These are phyloP conservation scores for Tetrapisispora phaffii DNA, from an alignment of 805 yeast genomes.

Conservation along the genomic window DNA sequence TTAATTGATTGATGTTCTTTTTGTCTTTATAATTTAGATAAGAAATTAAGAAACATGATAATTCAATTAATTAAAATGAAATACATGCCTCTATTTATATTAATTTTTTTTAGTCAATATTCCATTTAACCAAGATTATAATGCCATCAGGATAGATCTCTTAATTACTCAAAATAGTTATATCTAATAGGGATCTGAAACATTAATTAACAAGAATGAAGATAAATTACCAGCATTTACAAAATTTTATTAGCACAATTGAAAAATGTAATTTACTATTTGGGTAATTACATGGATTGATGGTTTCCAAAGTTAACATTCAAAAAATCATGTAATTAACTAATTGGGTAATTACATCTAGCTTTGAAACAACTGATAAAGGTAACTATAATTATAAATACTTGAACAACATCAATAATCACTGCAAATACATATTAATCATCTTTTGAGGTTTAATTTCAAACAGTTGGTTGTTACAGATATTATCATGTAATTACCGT, in stretches of 20 bases:
- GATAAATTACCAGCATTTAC: not conserved
- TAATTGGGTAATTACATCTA: conserved; percentile 1
- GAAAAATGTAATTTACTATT: not conserved
- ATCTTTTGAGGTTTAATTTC: not conserved
- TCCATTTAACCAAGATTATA: not conserved
- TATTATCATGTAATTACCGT: conserved; percentile 1
- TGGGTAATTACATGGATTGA: not conserved
- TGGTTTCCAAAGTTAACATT: too few relatives aligned
- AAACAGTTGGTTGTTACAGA: not conserved
- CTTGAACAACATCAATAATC: not conserved
- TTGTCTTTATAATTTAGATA: not conserved
- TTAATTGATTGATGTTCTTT: conserved; percentile 4
- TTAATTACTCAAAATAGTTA: too few relatives aligned
- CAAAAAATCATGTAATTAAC: not conserved
- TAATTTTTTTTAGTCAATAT: not conserved
- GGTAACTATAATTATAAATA: too few relatives aligned
- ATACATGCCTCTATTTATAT: not conserved
- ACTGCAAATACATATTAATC: too few relatives aligned
- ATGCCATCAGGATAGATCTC: too few relatives aligned
- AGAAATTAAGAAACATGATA: not conserved
- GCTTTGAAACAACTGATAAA: not conserved
- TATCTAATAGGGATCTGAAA: not conserved
- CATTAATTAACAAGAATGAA: too few relatives aligned
- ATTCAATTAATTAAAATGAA: not conserved
- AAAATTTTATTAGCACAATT: too few relatives aligned